Base-by-base conservation (phyloP, 495 filamentous ascomycete species). In the Talaromyces liani region DNA sequence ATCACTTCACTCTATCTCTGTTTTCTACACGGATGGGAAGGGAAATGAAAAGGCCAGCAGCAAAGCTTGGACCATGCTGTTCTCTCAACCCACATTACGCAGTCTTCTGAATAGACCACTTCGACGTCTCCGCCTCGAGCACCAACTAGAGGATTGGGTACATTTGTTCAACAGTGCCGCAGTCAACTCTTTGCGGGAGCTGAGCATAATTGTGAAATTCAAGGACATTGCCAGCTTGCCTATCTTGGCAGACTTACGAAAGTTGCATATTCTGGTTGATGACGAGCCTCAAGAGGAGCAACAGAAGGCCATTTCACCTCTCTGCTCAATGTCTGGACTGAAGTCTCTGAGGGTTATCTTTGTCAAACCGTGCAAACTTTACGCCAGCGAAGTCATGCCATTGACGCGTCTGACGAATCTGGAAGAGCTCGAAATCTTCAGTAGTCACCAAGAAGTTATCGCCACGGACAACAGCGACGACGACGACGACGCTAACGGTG, bases 331-430 rank as follows among this genome's bases (percentile, higher is more conserved):
- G n/a, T 22, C 24, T 2, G 12, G 24, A n/a, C 36, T 60, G 58
- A 22, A 27, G 36, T 60, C 58, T 22, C 24, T 60, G 36, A 60
- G 39, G 12, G 39, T 60, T 8, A 60, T 60, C 3, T 47, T 60
- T 45, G 22, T 16, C 33, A 24, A 20, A 14, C 8, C 22, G 7
- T 20, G 14, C n/a, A 24, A 41, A 16, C 58, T 60, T 3, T 41
- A 45, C 18, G 22, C 16, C 12, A 33, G 39, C 14, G 12, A 60
- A 25, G 12, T 60, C 5, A 60, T 60, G 39, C 18, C 39, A 6
- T 41, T 60, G 14, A 27, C 8, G 5, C 2, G 9, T 45, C 33
- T 60, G 8, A 9, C 3, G 1, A 27, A 39, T 6, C 20, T 60
- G 20, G 39, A 47, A 49, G 18, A 16, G 39, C 58, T 60, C 24